Evolutionary conservation across 1,284 basidiomycete species (phyloP).

Genomic region (Caloboletus inedulis): DNA sequence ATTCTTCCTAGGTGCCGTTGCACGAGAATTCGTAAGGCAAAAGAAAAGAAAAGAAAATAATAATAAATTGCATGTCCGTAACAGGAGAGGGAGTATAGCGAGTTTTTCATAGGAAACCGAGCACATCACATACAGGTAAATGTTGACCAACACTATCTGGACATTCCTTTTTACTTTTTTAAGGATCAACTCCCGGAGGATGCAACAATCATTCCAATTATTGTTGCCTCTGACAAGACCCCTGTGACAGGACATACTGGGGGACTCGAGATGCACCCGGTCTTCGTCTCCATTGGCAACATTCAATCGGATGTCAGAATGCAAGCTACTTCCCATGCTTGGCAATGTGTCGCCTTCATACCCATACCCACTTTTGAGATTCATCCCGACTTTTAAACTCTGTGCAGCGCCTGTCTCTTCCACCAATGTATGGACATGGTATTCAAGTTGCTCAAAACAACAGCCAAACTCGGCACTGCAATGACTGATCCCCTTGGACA

Average conservation of each 20-base stretch:
- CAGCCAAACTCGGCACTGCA: not conserved
- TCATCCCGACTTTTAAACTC: not conserved
- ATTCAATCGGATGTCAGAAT: constrained; percentile 10
- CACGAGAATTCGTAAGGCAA: too few species aligned
- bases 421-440: not conserved
- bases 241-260: constrained; percentile 2
- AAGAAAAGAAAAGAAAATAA: too few species aligned
- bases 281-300: constrained; percentile 9
- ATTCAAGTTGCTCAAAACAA: not conserved
- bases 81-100: not conserved
- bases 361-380: not conserved
- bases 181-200: constrained; percentile 7
- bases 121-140: not conserved
- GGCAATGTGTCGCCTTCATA: constrained; percentile 6
- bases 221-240: constrained; percentile 13
- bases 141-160: not conserved
- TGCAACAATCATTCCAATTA: constrained; percentile 3
- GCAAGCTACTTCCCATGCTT: constrained; percentile 7
- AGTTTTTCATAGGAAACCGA: not conserved
- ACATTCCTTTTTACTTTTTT: not conserved
- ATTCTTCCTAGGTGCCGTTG: too few species aligned
- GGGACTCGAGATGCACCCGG: constrained; percentile 4
- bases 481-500: not conserved
- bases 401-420: not conserved
- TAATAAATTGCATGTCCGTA: too few species aligned